These are phyloP conservation scores for Tremella yokohamensis DNA, from an alignment of 768 basidiomycete genomes.

Conservation along the genomic window DNA sequence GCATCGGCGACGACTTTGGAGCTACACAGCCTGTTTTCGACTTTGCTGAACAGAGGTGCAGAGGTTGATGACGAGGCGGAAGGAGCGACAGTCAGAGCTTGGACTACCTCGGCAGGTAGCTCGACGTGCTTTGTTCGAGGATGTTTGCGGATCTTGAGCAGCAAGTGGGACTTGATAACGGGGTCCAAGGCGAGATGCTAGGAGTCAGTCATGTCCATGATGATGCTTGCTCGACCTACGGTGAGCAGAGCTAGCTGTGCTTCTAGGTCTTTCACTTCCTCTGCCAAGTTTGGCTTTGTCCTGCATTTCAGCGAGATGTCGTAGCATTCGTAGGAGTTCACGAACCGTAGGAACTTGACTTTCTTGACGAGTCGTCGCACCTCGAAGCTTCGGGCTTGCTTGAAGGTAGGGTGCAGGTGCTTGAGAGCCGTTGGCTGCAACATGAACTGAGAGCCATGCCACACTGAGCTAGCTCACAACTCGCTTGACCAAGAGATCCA, in stretches of 20 bases:
- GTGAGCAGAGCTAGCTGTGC: conserved; percentile 64
- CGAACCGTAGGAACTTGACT: conserved; percentile 66
- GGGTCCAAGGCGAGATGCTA: conserved; percentile 62
- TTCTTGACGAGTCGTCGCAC: conserved; percentile 77
- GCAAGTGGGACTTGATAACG: conserved; percentile 65
- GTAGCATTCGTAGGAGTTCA: background rate
- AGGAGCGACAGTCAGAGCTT: conserved; percentile 7
- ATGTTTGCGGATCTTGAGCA: conserved; percentile 71
- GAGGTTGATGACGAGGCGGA: conserved; percentile 19
- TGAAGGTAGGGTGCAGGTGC: conserved; percentile 70
- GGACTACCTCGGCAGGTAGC: conserved; percentile 10
- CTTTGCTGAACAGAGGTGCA: conserved; percentile 58
- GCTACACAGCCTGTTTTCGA: conserved; percentile 70
- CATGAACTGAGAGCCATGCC: background rate
- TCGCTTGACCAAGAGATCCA: conserved; percentile 3
- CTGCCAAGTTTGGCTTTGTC: conserved; percentile 36
- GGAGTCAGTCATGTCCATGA: background rate
- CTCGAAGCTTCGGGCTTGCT: conserved; percentile 77
- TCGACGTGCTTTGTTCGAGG: conserved; percentile 54
- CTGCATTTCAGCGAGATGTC: conserved; percentile 8
- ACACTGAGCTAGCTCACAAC: background rate
- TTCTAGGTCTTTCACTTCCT: conserved; percentile 58
- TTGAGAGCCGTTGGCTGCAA: conserved; percentile 69
- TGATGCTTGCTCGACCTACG: conserved; percentile 53
- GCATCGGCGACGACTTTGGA: conserved; percentile 68